A percentile compares a stretch with the other conserved stretches of the same genome.
These are phyloP conservation scores for Cladosporium sp. DNA, from an alignment of 2,329 filamentous ascomycete species.

Conservation along the genomic window DNA sequence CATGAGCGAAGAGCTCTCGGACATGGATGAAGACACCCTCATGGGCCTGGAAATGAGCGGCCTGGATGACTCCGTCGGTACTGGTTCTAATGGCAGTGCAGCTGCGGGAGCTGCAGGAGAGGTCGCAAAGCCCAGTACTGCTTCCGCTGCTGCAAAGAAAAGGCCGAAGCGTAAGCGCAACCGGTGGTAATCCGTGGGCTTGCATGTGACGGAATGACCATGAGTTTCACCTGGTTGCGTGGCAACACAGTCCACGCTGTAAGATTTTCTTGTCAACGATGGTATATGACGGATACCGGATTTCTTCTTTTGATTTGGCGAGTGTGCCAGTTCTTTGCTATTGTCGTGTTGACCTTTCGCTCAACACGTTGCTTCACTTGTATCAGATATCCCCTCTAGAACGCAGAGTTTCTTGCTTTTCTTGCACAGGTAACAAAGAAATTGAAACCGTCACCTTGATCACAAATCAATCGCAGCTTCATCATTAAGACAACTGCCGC, in stretches of 20 bases:
- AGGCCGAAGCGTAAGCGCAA: conserved; percentile 9
- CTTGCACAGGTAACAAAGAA: too few relatives aligned
- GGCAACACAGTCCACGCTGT: background rate
- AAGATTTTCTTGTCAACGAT: background rate
- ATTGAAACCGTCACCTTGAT: too few relatives aligned
- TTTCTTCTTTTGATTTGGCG: background rate
- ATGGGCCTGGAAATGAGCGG: conserved; percentile 47
- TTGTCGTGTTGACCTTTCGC: background rate
- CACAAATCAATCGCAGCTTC: too few relatives aligned
- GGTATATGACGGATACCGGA: background rate
- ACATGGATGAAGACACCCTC: conserved; percentile 86
- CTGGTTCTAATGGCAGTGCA: background rate
- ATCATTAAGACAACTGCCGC: too few relatives aligned
- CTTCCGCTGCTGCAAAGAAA: background rate
- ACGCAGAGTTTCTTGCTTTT: too few relatives aligned
- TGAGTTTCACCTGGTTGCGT: background rate
- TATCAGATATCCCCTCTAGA: background rate
- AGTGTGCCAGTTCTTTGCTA: background rate
- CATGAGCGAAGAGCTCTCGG: conserved; percentile 75
- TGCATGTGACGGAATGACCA: background rate
- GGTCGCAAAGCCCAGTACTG: background rate
- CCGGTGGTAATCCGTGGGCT: background rate
- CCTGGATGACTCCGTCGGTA: conserved; percentile 5
- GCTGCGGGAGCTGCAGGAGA: conserved; percentile 1
- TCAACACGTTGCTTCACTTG: background rate